Evolutionary conservation across 805 yeast genomes (phyloP), one percentile per base, ranked within the genome.

Genomic region (Starmerella kuoi): DNA sequence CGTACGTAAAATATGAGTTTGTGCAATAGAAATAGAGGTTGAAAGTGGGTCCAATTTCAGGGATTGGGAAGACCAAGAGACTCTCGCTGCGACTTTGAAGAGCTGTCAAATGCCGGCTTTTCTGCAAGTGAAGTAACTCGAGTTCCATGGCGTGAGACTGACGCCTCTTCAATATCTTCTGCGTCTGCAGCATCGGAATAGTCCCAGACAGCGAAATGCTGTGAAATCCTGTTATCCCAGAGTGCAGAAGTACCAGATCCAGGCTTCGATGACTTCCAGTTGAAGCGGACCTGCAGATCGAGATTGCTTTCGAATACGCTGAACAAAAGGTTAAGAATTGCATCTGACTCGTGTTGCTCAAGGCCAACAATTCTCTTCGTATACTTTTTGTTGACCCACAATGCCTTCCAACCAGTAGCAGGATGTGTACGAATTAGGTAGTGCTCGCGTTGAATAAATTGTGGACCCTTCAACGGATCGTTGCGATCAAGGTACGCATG

Each of bases 291-390:
- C 55, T 71, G 75, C 47, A 70, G 44, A 24, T 57, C 61, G 21
- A 55, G 55, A 37, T 51, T 52, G 37, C 50, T 49, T 39, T 50
- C 54, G 38, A 49, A 49, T 14, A 51, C 46, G 41, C 64, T 61
- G 53, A 68, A 69, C 51, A 82, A 64, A 54, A 78, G 73, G 39
- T 70, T 61, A 52, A 82, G 64, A 44, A 83, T 62, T 21, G 64
- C 66, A 41, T 74, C 77, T 24, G 79, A 73, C 62, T 82, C 93
- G 52, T 78, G 83, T 37, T 70, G 68, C 62, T 80, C 81, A 58
- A 81, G 65, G 33, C 83, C 91, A 21, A 76, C 73, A 50, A 82
- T 78, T 52, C 73, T 67, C 55, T 79, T 70, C 14, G 79, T 68
- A 61, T 79, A 79, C 35, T 70, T 66, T 41, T 71, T 66, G 60